Conservation (phyloP, 129 eudicot genomes). For the Chrysanthemum seticuspe region DNA sequence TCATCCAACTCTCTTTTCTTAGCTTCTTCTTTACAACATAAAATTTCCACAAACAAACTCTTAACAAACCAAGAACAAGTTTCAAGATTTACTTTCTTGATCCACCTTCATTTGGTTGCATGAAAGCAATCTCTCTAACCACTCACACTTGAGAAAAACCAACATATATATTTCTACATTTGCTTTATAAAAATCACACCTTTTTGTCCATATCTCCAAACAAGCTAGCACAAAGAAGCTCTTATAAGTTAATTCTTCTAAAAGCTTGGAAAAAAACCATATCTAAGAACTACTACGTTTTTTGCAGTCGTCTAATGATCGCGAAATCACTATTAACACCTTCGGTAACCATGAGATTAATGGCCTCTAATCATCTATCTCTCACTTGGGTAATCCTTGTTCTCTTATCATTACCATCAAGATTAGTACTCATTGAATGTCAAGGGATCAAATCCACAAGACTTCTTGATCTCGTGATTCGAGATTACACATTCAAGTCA, state of each 20-base stretch:
- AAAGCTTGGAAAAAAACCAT: background rate
- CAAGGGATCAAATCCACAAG: conserved; percentile 75
- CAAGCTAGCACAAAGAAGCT: conserved; percentile 11
- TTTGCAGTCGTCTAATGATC: background rate
- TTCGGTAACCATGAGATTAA: conserved; percentile 8
- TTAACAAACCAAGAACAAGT: conserved; percentile 19
- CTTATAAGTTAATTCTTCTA: background rate
- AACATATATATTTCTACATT: conserved; percentile 21
- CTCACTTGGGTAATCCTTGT: conserved; percentile 27
- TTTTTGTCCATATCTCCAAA: conserved; percentile 14
- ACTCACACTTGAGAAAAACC: conserved; percentile 21
- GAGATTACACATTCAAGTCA: conserved; percentile 78
- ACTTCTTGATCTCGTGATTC: conserved; percentile 70
- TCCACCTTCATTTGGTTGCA: conserved; percentile 24
- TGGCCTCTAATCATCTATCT: conserved; percentile 43
- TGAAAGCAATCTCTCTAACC: conserved; percentile 7
- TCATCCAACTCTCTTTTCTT: conserved; percentile 8
- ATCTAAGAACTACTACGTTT: background rate
- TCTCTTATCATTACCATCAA: conserved; percentile 36
- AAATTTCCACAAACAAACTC: conserved; percentile 21
- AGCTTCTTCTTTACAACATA: conserved; percentile 11
- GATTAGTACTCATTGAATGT: conserved; percentile 26
- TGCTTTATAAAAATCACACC: conserved; percentile 22
- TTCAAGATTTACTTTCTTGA: conserved; percentile 16
- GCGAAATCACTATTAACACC: background rate